Evolutionary conservation across 805 yeast genomes (phyloP).

Genomic region (Soucietia sequanensis): DNA sequence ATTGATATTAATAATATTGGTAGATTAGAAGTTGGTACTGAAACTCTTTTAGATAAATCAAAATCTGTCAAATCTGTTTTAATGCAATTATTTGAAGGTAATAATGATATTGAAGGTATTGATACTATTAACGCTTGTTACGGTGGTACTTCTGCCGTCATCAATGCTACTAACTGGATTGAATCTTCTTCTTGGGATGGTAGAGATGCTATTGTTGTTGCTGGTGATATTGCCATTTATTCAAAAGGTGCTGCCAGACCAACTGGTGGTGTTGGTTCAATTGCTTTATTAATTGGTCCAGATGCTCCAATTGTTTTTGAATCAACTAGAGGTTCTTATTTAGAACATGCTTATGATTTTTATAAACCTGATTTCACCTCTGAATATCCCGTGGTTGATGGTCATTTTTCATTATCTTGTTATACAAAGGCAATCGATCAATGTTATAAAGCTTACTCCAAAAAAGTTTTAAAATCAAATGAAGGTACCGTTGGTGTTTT

Average conservation of each 20-base stretch:
- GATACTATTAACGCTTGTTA: constrained; percentile 97
- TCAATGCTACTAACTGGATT: constrained; percentile 93
- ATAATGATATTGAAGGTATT: constrained; percentile 90
- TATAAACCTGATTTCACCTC: constrained; percentile 96
- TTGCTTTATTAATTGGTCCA: constrained; percentile 93
- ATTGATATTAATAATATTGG: constrained; percentile 83
- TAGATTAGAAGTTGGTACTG: constrained; percentile 97
- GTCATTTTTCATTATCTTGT: constrained; percentile 91
- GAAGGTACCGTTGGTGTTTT: constrained; percentile 54
- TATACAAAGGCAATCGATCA: constrained; percentile 91
- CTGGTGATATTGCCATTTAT: constrained; percentile 97
- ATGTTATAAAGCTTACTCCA: constrained; percentile 79
- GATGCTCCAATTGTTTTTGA: constrained; percentile 97
- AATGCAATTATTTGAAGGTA: constrained; percentile 89
- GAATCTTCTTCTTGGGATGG: constrained; percentile 98
- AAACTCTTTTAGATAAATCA: constrained; percentile 93
- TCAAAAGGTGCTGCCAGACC: constrained; percentile 98
- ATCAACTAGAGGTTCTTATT: constrained; percentile 81
- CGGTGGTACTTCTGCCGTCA: constrained; percentile 95
- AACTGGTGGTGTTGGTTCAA: constrained; percentile 98
- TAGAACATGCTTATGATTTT: constrained; percentile 98
- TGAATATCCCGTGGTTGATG: constrained; percentile 97
- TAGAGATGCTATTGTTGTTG: constrained; percentile 92
- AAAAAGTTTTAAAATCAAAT: constrained; percentile 57
- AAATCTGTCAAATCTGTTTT: constrained; percentile 94